These are phyloP conservation scores for Nicotiana obtusifolia DNA, from an alignment of 257 asterid genomes.

Conservation along the genomic window DNA sequence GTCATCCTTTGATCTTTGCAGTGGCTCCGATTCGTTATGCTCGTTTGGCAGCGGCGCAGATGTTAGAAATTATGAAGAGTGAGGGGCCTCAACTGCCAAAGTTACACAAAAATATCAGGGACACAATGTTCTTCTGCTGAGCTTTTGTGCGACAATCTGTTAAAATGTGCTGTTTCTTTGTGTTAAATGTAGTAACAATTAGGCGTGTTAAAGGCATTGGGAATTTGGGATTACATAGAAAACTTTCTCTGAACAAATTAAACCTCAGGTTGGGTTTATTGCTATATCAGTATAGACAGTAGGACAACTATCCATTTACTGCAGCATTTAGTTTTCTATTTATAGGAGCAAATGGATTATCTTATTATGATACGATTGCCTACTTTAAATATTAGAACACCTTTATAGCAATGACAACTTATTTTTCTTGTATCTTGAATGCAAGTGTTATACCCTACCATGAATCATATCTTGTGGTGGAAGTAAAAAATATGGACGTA, in stretches of 20 bases:
- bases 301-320: neutral
- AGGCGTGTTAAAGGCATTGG: neutral
- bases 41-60: slow-evolving; percentile 36
- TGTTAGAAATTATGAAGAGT: slow-evolving; percentile 21
- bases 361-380: neutral
- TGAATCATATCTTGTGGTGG: too few relatives aligned
- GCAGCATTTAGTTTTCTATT: neutral
- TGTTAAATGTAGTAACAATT: neutral
- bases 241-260: neutral
- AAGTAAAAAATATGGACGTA: too few relatives aligned
- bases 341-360: neutral
- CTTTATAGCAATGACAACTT: neutral
- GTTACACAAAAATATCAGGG: slow-evolving; percentile 31
- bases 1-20: slow-evolving; percentile 13
- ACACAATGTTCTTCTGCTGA: slow-evolving; percentile 45
- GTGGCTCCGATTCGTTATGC: slow-evolving; percentile 51
- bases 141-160: neutral
- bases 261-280: neutral
- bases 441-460: neutral
- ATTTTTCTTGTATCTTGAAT: neutral
- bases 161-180: neutral
- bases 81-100: slow-evolving; percentile 33
- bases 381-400: neutral
- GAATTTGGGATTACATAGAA: neutral
- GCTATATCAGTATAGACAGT: neutral